Conservation (phyloP, 441 rosid species). For the Manihot esculenta region DNA sequence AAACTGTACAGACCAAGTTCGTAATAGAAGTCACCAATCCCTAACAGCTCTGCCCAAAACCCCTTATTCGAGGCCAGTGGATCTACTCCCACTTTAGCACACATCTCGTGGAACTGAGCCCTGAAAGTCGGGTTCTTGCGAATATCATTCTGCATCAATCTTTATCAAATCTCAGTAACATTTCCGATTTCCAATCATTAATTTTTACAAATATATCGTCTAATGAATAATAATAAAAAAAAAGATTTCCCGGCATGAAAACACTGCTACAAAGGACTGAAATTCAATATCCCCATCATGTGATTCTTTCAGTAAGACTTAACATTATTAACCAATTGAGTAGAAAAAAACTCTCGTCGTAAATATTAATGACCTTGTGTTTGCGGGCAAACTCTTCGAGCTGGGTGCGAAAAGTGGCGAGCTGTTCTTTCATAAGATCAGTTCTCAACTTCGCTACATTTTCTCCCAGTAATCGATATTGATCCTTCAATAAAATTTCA, state of each 20-base stretch:
- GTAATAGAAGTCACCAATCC: constrained; percentile 93
- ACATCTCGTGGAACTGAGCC: constrained; percentile 91
- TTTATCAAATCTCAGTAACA: constrained; percentile 10
- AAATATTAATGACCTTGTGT: constrained; percentile 57
- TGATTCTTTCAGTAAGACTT: neutral
- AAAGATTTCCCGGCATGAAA: neutral
- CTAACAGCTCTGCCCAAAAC: constrained; percentile 90
- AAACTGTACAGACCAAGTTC: constrained; percentile 60
- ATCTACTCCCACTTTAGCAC: constrained; percentile 96
- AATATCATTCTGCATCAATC: constrained; percentile 69
- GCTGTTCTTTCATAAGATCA: constrained; percentile 98
- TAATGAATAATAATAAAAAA: neutral
- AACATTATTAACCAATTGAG: too few species aligned
- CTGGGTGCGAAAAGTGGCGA: constrained; percentile 80
- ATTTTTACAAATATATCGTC: neutral
- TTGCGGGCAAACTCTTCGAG: constrained; percentile 91
- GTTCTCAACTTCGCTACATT: constrained; percentile 85
- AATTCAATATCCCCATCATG: neutral
- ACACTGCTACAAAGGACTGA: neutral
- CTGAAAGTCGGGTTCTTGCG: constrained; percentile 87
- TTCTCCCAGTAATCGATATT: constrained; percentile 76
- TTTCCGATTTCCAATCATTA: neutral
- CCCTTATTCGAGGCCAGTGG: constrained; percentile 91
- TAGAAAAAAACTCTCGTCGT: neutral
- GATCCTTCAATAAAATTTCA: constrained; percentile 43